These are phyloP conservation scores for Erodium trifolium DNA, from an alignment of 441 rosid genomes.

Conservation along the genomic window DNA sequence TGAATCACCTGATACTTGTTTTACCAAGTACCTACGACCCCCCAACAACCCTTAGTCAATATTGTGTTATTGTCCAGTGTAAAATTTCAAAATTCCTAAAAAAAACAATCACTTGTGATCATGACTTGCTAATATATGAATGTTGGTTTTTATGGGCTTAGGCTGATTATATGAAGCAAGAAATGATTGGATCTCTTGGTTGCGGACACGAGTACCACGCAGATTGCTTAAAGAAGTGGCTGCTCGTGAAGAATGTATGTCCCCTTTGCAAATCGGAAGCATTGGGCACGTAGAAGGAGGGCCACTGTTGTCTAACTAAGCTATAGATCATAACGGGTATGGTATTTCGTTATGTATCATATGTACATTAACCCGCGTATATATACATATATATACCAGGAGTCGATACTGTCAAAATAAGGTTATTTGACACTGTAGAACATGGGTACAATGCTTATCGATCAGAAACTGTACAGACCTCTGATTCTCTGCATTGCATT, in stretches of 20 bases:
- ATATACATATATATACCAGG: background rate
- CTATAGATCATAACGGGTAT: background rate
- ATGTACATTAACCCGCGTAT: background rate
- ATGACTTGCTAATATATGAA: constrained; percentile 1
- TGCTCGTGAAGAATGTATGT: constrained; percentile 66
- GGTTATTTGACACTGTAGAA: too few relatives aligned
- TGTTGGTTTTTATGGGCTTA: constrained; percentile 20
- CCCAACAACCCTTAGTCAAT: too few relatives aligned
- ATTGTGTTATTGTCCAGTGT: too few relatives aligned
- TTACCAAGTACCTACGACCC: too few relatives aligned
- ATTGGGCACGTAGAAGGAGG: constrained; percentile 19
- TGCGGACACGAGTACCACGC: constrained; percentile 80
- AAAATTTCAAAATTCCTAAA: too few relatives aligned
- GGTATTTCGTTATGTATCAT: background rate
- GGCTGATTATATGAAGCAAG: constrained; percentile 52
- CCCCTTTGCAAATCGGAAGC: constrained; percentile 88
- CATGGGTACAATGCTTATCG: too few relatives aligned
- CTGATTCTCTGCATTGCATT: too few relatives aligned
- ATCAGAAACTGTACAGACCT: too few relatives aligned
- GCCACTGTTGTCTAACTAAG: background rate
- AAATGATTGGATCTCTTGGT: constrained; percentile 47
- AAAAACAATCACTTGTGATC: background rate
- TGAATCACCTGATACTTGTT: too few relatives aligned
- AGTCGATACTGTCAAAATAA: too few relatives aligned
- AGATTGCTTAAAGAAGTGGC: constrained; percentile 80